Evolutionary conservation across 2,329 filamentous ascomycete species (phyloP), one percentile per base, ranked within the genome.

Genomic region (Colletotrichum brevisporum): DNA sequence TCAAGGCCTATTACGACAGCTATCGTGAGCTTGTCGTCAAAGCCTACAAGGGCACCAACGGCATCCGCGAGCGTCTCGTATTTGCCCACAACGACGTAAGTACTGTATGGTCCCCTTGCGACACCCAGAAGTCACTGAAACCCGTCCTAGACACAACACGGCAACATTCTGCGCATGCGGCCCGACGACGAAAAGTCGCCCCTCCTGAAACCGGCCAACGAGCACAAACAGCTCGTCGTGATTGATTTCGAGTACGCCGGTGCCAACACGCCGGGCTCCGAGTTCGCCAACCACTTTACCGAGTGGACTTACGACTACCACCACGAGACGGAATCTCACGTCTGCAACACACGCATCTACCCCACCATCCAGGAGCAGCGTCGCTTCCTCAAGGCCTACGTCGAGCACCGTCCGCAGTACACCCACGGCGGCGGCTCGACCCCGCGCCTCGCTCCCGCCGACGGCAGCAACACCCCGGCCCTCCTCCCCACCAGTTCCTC

Each of bases 231-330:
- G 81, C 88, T 99, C 15, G 88, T 98, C 16, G 96, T 99, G 72
- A 99, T 99, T 76, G 96, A 99, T 79, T 99, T 99, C 76, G 96
- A 99, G 77, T 99, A 99, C 78, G 93, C 96, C 1, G 95, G 91
- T 2, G 94, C 95, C 66, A 99, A 98, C 78, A 86, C 91, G 0
- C 90, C 90, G 0, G 96, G 94, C 1, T 85, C 94, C 16, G 96
- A 99, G 80, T 98, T 99, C 78, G 96, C 94, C 67, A 99, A 99
- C 79, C 96, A 99, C 81, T 99, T 99, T 81, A 93, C 94, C 1
- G 96, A 99, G 81, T 99, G 96, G 96, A 93, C 94, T 74, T 98
- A 98, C 85, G 95, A 99, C 81, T 99, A 99, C 81, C 95, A 98
- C 78, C 91, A 96, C 77, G 80, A 89, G 3, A 82, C 84, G 31